These are phyloP conservation scores for Pseudoturritis turrita DNA, from an alignment of 345 rosid genomes.

Conservation along the genomic window DNA sequence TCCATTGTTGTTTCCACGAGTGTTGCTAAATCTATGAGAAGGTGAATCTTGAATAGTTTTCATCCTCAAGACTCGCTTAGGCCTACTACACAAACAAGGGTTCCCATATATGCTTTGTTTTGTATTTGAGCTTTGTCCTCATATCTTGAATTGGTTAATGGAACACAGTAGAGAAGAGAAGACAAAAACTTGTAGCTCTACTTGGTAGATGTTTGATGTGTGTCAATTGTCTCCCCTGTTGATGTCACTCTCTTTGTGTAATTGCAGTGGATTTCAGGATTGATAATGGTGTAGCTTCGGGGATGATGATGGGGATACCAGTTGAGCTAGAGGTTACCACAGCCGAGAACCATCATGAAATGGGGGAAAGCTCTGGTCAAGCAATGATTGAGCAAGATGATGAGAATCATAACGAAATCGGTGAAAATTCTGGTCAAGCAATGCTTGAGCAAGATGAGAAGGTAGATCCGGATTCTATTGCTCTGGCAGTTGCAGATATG, in stretches of 20 bases:
- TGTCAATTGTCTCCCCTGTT: background rate
- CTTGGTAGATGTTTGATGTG: background rate
- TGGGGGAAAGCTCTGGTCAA: constrained; percentile 46
- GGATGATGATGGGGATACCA: constrained; percentile 32
- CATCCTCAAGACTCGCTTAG: background rate
- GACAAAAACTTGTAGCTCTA: background rate
- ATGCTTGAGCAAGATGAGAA: constrained; percentile 48
- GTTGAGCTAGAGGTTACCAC: constrained; percentile 32
- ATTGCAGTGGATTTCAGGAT: constrained; percentile 76
- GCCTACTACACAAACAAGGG: background rate
- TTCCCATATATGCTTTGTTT: background rate
- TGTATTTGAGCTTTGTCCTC: constrained; percentile 11
- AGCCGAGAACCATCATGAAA: constrained; percentile 33
- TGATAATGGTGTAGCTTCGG: constrained; percentile 53
- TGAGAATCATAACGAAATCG: constrained; percentile 34
- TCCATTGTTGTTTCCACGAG: background rate
- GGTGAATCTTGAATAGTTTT: background rate
- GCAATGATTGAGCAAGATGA: constrained; percentile 47
- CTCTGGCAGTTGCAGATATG: constrained; percentile 32
- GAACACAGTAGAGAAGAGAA: background rate
- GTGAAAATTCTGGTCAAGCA: constrained; percentile 43
- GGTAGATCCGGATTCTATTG: constrained; percentile 42
- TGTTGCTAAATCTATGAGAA: background rate
- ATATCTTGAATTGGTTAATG: background rate
- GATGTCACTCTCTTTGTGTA: background rate